These are phyloP conservation scores for Papiliotrema fonsecae DNA, from an alignment of 1,284 basidiomycete genomes.

Conservation along the genomic window DNA sequence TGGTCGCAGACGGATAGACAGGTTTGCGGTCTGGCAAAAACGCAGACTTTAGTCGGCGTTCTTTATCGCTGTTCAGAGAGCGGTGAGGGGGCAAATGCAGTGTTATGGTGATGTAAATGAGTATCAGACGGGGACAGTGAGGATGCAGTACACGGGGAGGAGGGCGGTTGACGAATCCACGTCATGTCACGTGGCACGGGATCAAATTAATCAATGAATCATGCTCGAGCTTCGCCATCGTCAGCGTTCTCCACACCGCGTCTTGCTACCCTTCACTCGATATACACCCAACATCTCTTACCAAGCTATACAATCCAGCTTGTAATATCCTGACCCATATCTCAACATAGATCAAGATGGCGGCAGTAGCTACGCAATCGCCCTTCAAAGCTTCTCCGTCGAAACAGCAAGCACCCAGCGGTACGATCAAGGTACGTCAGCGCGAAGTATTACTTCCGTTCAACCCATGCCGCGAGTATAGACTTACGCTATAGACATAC, in stretches of 20 bases:
- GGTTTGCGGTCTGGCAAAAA: no score
- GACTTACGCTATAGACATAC: conserved; percentile 58
- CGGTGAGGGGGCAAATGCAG: neutral
- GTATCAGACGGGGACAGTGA: neutral
- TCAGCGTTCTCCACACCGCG: neutral
- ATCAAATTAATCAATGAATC: neutral
- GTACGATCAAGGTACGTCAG: conserved; percentile 29
- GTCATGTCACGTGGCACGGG: neutral
- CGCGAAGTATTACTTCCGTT: neutral
- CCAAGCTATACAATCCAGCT: neutral
- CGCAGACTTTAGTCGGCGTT: no score
- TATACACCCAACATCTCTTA: neutral
- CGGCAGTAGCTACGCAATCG: conserved; percentile 25
- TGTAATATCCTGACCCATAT: neutral
- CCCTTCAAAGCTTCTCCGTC: conserved; percentile 13
- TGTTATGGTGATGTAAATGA: neutral
- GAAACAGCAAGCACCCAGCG: conserved; percentile 10
- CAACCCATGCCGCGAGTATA: neutral
- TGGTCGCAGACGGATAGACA: conserved; percentile 5
- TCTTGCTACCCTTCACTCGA: neutral
- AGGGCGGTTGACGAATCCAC: neutral
- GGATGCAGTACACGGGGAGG: neutral
- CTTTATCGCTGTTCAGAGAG: no score
- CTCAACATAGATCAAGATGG: conserved; percentile 11
- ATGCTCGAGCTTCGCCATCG: no score